These are phyloP conservation scores for Rosa multiflora DNA, from an alignment of 306 rosid genomes.

Conservation along the genomic window DNA sequence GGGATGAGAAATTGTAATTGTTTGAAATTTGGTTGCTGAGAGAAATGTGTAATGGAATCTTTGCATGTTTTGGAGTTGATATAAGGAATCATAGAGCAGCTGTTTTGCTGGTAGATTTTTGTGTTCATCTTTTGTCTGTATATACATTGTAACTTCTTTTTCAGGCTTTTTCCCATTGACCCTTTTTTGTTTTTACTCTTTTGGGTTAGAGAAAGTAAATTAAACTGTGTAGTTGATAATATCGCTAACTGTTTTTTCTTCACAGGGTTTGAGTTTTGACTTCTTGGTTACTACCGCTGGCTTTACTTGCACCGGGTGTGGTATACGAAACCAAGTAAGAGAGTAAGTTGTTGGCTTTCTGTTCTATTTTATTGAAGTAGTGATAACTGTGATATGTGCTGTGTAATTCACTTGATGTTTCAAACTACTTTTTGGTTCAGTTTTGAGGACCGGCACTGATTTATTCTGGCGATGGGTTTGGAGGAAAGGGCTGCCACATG, in stretches of 20 bases:
- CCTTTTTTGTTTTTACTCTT: not conserved
- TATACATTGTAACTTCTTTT: too few species aligned
- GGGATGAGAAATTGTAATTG: not conserved
- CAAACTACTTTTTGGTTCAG: constrained; percentile 15
- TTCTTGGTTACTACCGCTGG: not conserved
- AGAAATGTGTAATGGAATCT: too few species aligned
- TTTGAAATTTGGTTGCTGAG: too few species aligned
- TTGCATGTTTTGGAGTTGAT: not conserved
- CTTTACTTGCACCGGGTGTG: not conserved
- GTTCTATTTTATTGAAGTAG: not conserved
- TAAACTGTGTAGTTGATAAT: not conserved
- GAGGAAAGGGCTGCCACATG: constrained; percentile 40
- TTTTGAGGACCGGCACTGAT: constrained; percentile 15
- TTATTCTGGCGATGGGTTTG: constrained; percentile 50
- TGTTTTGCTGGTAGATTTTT: not conserved
- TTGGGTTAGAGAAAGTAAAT: not conserved
- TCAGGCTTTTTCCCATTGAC: not conserved
- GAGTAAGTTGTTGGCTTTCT: constrained; percentile 15
- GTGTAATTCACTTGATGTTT: not conserved
- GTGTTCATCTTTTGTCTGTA: not conserved
- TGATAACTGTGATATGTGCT: not conserved
- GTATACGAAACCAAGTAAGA: not conserved
- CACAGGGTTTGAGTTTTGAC: not conserved
- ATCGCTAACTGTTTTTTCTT: not conserved
- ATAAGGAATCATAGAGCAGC: not conserved